A percentile compares a stretch with the other conserved stretches of the same genome.
Conservation (phyloP, 225 moss, liverwort and hornwort species). For the Lunularia cruciata region DNA sequence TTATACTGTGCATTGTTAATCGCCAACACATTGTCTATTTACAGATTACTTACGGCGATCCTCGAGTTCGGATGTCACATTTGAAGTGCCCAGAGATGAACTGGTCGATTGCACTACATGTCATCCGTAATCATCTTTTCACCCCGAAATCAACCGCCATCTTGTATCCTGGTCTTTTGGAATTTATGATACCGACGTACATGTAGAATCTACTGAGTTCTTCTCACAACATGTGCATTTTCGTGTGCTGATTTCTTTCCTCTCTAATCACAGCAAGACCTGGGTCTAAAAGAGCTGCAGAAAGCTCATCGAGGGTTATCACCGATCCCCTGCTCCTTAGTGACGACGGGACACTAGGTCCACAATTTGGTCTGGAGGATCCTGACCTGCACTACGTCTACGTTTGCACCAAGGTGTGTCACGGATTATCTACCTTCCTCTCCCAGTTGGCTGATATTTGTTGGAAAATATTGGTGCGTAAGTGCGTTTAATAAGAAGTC, state of each 20-base stretch:
- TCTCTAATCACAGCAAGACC: conserved; percentile 56
- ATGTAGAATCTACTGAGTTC: too few species aligned
- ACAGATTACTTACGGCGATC: conserved; percentile 85
- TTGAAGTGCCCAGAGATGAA: conserved; percentile 49
- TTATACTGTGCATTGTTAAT: too few species aligned
- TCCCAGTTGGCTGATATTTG: neutral
- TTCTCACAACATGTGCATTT: neutral
- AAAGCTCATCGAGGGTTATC: conserved; percentile 68
- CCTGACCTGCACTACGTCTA: conserved; percentile 89
- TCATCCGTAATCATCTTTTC: conserved; percentile 32
- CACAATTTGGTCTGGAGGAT: conserved; percentile 68
- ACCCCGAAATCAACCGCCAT: too few species aligned
- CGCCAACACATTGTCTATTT: too few species aligned
- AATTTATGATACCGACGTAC: too few species aligned
- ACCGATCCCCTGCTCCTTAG: conserved; percentile 68
- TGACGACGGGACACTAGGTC: conserved; percentile 61
- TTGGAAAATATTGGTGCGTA: neutral
- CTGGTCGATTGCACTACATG: conserved; percentile 43
- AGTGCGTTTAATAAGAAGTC: neutral
- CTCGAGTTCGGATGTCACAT: conserved; percentile 75
- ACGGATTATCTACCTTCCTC: neutral
- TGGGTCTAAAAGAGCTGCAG: conserved; percentile 64
- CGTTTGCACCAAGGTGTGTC: conserved; percentile 67
- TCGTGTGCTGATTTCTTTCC: neutral
- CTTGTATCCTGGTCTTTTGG: neutral